Percentiles rank a stretch among this genome's conserved stretches.
phyloP scores from a whole-genome alignment of 1,284 basidiomycete species.

The Cryptococcus amylolentus region DNA sequence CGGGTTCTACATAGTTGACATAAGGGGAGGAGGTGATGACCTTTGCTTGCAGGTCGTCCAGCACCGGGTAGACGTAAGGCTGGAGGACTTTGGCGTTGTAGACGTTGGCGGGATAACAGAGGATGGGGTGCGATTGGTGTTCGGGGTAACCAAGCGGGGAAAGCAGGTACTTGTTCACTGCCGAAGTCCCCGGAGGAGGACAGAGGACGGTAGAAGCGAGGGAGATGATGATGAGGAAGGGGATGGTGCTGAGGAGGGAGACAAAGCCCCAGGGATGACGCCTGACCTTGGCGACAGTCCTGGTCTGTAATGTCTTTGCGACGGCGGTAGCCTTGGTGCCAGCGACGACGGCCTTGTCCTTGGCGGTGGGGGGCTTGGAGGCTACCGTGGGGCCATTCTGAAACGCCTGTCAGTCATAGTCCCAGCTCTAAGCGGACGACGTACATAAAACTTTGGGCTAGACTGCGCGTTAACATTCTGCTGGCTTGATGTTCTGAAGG shows the following conservation, averaged over 20 bases:
- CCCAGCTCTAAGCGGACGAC: not conserved
- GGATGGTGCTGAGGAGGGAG: slow-evolving; percentile 36
- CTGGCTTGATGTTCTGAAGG: slow-evolving; percentile 12
- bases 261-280: slow-evolving; percentile 31
- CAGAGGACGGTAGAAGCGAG: slow-evolving; percentile 44
- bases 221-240: slow-evolving; percentile 37
- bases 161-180: slow-evolving; percentile 32
- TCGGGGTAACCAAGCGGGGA: slow-evolving; percentile 29
- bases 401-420: not conserved
- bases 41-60: slow-evolving; percentile 24
- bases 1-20: slow-evolving; percentile 27
- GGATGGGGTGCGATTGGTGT: slow-evolving; percentile 30
- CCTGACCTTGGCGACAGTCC: slow-evolving; percentile 18
- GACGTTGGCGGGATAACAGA: slow-evolving; percentile 45
- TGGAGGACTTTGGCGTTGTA: slow-evolving; percentile 38
- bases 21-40: slow-evolving; percentile 27
- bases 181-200: slow-evolving; percentile 29
- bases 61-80: slow-evolving; percentile 37
- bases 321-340: slow-evolving; percentile 17
- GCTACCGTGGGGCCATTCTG: slow-evolving; percentile 33
- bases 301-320: slow-evolving; percentile 22
- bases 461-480: slow-evolving; percentile 7
- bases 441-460: slow-evolving; percentile 27
- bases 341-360: slow-evolving; percentile 10
- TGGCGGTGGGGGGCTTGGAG: slow-evolving; percentile 10